A percentile compares a stretch with the other conserved stretches of the same genome.
Evolutionary conservation across 2,329 filamentous ascomycete genomes (phyloP).

Genomic region (Colletotrichum acutatum): DNA sequence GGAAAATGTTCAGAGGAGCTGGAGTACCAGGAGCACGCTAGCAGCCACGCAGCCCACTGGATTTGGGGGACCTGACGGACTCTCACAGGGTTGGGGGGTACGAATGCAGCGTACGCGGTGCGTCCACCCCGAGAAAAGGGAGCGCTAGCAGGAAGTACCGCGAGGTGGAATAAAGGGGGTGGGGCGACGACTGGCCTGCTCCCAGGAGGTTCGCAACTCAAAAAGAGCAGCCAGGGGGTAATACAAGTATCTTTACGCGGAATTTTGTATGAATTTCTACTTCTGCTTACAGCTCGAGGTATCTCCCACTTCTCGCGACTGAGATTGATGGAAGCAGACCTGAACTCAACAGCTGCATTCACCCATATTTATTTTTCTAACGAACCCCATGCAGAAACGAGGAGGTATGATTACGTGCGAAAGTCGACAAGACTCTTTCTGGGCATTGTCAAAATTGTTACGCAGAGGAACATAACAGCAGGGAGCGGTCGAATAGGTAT

Average conservation of each 20-base stretch:
- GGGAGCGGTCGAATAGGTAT: not conserved
- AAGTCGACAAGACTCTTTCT: not conserved
- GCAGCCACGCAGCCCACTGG: not conserved
- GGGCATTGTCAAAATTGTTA: not conserved
- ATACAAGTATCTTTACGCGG: not conserved
- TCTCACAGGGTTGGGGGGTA: constrained; percentile 27
- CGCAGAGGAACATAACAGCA: not conserved
- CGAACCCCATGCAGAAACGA: not conserved
- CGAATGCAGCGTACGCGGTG: constrained; percentile 29
- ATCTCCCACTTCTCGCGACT: not conserved
- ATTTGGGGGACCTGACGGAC: constrained; percentile 6
- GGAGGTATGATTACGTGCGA: not conserved
- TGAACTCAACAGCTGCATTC: not conserved
- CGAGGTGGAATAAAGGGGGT: constrained; percentile 19
- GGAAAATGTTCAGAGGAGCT: constrained; percentile 30
- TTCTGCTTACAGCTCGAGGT: not conserved
- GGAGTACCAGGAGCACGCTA: constrained; percentile 7
- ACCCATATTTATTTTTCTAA: not conserved
- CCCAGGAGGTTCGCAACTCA: constrained; percentile 22
- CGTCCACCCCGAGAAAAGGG: constrained; percentile 20
- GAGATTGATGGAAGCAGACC: not conserved
- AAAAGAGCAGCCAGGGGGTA: constrained; percentile 1
- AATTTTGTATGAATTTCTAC: not conserved
- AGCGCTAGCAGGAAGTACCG: constrained; percentile 24
- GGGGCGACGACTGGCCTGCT: constrained; percentile 27